Evolutionary conservation across 805 yeast genomes (phyloP), one percentile per base, ranked within the genome.

Genomic region (Wickerhamiella lipophila): DNA sequence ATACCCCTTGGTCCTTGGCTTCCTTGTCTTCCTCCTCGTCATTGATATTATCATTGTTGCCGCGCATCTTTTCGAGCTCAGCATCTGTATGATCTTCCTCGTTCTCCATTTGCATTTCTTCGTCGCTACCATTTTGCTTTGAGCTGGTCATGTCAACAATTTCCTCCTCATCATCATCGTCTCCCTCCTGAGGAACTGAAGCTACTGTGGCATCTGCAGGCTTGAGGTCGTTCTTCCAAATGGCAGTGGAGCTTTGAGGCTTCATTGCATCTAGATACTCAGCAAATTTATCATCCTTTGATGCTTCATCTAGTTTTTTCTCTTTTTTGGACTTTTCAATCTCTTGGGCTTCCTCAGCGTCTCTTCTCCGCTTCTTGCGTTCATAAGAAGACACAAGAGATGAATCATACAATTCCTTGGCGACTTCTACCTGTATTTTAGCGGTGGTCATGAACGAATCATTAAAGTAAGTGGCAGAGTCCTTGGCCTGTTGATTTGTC

Each of bases 231-330:
- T 65, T 69, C 22, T 62, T 51, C 55, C 51, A 55, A 55, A 49
- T 49, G 8, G 55, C 56, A 16, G 52, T 49, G 42, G 42, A 19
- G 50, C 35, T 83, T 85, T 60, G 56, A 1, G 94, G 89, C 57
- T 83, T 83, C 79, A 85, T 82, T 4, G 83, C 82, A 55, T 83
- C 83, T 64, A 89, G 71, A 55, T 75, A 89, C 61, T 92, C 97
- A 58, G 74, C 73, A 59, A 89, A 72, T 54, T 80, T 78, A 6
- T 56, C 56, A 19, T 62, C 65, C 34, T 53, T 47, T 59, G 52
- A 49, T 64, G 41, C 49, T 30, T 13, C 40, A 6, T 44, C 22
- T 62, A 50, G 64, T 55, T 51, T 74, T 76, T 63, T 80, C 60
- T 64, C 47, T 64, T 61, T 44, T 34, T 44, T 44, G 32, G 29